Base-by-base conservation (phyloP, 164 flowering plant genomes). In the Magnolia kwangsiensis region DNA sequence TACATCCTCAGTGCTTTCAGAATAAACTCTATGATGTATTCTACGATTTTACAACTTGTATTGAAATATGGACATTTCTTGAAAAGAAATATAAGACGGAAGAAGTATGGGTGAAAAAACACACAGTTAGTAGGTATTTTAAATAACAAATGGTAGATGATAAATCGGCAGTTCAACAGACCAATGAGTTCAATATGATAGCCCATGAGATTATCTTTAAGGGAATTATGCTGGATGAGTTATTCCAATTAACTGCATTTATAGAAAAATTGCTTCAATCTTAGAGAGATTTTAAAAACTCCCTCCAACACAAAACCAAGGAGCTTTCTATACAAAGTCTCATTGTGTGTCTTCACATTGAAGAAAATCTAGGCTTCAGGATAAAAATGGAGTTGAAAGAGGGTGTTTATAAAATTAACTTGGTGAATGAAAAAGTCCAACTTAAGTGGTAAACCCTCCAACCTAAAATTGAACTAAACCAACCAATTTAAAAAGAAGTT, bases 91-190 rank as follows among this genome's bases (percentile, higher is more conserved):
- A 76, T 58, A 75, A 80, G 7, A 77, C 68, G 1, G 29, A 80
- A 29, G 82, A 80, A 16, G 78, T n/a, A n/a, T 75, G 5, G 64
- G 73, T 0, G 5, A 77, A 80, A 55, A 80, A 80, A n/a, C 77
- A 74, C 59, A 72, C n/a, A n/a, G 72, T 37, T 5, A 77, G 78
- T 37, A 51, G 71, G 4, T 74, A 58, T 19, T 29, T 80, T 1
- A n/a, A 55, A 1, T 77, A 1, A 13, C 69, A 77, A 66, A 74
- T 74, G 77, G 31, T 45, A 9, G 78, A 80, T 13, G 66, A 74
- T 0, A 77, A 74, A 49, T 50, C 75, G n/a, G n/a, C 74, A 18
- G 66, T 51, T 11, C 21, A n/a, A 1, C 72, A 80, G 7, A 4
- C 66, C 45, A 67, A 77, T 67, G 75, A 67, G 21, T 31, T 80